These are phyloP conservation scores for Pelagophyceae sp. DNA, from an alignment of 352 stramenopile species.

Conservation along the genomic window DNA sequence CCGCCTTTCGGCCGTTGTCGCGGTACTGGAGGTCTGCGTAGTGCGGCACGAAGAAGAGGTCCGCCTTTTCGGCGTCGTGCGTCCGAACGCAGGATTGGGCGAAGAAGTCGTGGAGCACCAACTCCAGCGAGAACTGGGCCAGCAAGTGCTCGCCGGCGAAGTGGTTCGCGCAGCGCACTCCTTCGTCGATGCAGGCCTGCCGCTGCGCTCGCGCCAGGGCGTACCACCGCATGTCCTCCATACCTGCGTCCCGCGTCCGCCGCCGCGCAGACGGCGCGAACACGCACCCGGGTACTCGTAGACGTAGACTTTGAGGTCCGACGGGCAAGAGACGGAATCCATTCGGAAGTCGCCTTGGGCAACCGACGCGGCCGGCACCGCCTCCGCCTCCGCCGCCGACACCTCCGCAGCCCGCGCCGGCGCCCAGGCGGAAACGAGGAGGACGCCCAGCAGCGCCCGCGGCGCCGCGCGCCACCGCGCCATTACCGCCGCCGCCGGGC, in stretches of 20 bases:
- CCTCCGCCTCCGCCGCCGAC: neutral
- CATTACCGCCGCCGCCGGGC: no score
- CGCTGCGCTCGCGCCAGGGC: neutral
- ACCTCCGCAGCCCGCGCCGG: neutral
- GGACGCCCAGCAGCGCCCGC: neutral
- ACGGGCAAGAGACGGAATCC: constrained; percentile 9
- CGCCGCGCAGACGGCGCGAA: neutral
- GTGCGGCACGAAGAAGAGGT: constrained; percentile 13
- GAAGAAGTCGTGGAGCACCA: constrained; percentile 18
- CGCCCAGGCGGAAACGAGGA: neutral
- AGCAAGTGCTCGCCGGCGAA: constrained; percentile 6
- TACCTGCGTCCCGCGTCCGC: neutral
- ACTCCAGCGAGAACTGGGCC: constrained; percentile 11
- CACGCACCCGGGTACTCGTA: constrained; percentile 9
- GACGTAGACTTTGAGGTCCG: constrained; percentile 23
- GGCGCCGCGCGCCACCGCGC: neutral
- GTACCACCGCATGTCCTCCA: constrained; percentile 18
- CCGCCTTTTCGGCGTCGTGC: neutral
- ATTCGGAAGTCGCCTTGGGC: neutral
- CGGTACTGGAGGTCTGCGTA: constrained; percentile 1
- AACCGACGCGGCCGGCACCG: neutral
- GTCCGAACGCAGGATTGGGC: neutral
- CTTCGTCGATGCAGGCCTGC: neutral
- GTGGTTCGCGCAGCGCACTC: neutral
- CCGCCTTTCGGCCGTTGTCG: neutral